A percentile compares a stretch with the other conserved stretches of the same genome.
These are phyloP conservation scores for Endothia cerciana DNA, from an alignment of 2,329 filamentous ascomycete genomes.

Conservation along the genomic window DNA sequence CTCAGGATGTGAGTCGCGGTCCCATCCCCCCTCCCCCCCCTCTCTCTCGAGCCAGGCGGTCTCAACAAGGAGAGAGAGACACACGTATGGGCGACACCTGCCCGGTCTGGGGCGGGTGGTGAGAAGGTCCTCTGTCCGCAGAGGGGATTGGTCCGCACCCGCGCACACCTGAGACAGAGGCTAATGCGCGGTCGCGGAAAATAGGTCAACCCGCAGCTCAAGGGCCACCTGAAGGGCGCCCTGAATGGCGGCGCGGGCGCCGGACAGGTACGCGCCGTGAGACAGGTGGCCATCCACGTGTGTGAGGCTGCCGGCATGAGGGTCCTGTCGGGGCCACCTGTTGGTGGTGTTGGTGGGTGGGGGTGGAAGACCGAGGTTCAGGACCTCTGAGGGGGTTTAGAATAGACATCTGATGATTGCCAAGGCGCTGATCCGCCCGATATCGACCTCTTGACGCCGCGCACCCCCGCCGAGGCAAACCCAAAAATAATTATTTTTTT, in stretches of 20 bases:
- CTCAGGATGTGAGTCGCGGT: constrained; percentile 49
- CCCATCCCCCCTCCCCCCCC: no score
- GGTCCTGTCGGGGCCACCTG: constrained; percentile 39
- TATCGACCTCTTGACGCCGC: no score
- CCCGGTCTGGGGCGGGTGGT: neutral
- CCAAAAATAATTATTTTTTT: no score
- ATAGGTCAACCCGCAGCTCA: constrained; percentile 56
- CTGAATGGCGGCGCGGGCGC: constrained; percentile 53
- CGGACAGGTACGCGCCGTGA: constrained; percentile 53
- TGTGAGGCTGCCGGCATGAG: constrained; percentile 53
- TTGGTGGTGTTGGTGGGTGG: constrained; percentile 44
- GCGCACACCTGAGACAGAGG: constrained; percentile 4
- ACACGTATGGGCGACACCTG: no score
- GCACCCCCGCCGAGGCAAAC: no score
- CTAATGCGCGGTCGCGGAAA: constrained; percentile 26
- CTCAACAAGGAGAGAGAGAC: no score
- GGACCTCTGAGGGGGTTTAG: constrained; percentile 40
- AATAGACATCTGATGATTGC: neutral
- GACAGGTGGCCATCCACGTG: constrained; percentile 49
- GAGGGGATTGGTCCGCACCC: neutral
- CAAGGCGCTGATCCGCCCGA: neutral
- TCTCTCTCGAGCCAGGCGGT: no score
- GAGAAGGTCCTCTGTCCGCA: no score
- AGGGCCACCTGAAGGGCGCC: constrained; percentile 55
- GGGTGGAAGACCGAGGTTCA: constrained; percentile 52